A percentile compares a stretch with the other conserved stretches of the same genome.
These are phyloP conservation scores for Alternaria viburni DNA, from an alignment of 2,329 filamentous ascomycete species.

Conservation along the genomic window DNA sequence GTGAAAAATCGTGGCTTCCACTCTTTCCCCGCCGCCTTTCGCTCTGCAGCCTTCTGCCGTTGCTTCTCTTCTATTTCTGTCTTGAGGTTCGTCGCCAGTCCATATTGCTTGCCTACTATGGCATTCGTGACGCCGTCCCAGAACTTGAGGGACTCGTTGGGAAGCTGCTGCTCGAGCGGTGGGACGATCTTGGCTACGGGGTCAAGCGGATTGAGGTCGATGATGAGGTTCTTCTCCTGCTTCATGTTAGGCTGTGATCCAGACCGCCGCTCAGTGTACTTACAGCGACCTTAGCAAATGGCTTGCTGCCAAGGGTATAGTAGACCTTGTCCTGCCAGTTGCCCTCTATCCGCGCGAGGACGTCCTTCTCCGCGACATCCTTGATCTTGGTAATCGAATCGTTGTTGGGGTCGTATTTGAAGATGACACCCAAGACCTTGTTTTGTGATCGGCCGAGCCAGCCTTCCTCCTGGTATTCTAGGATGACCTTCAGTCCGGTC, in stretches of 20 bases:
- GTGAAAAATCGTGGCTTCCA: conserved; percentile 93
- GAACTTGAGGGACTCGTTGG: conserved; percentile 87
- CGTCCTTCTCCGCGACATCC: conserved; percentile 83
- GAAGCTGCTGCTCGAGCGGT: conserved; percentile 76
- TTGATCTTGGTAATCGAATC: conserved; percentile 80
- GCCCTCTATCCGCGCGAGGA: conserved; percentile 82
- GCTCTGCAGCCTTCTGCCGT: conserved; percentile 80
- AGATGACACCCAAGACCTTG: conserved; percentile 87
- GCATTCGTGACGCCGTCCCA: conserved; percentile 89
- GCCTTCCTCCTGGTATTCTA: conserved; percentile 92
- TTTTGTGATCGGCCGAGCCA: conserved; percentile 94
- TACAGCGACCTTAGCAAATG: conserved; percentile 61
- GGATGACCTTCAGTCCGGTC: conserved; percentile 87
- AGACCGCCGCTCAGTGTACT: conserved; percentile 41
- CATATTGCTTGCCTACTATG: conserved; percentile 82
- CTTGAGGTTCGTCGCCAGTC: conserved; percentile 84
- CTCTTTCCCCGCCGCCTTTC: conserved; percentile 70
- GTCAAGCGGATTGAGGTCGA: conserved; percentile 84
- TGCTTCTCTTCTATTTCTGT: conserved; percentile 91
- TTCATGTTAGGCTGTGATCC: conserved; percentile 10
- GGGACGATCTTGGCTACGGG: conserved; percentile 82
- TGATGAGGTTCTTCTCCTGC: conserved; percentile 70
- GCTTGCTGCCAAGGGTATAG: conserved; percentile 60
- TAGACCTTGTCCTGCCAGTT: conserved; percentile 79
- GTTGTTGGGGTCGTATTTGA: conserved; percentile 86